Base-by-base conservation (phyloP, 345 rosid species). In the Boechera divaricarpa region DNA sequence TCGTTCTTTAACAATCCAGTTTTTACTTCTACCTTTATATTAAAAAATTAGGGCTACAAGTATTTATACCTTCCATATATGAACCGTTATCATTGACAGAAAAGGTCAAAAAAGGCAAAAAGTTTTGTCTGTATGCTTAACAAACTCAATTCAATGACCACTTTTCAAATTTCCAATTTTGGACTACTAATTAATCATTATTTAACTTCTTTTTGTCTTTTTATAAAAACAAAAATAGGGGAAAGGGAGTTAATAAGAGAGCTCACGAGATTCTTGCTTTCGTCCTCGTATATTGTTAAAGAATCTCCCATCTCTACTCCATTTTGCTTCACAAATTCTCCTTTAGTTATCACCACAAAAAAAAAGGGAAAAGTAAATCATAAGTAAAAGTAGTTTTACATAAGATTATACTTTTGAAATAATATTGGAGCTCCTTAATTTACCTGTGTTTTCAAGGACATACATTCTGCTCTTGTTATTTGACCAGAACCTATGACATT, bases 391-490 rank as follows among this genome's bases (percentile, higher is more conserved):
- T 9, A 36, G 1, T 41, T 62, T 10, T 31, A 16, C 35, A 59
- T 29, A 26, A 54, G 28, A 15, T 10, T 52, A 21, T 68, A 45
- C 26, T 5, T 55, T 36, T 70, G 9, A 9, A 41, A 57, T 26
- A 29, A 41, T 35, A 32, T 24, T 13, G 5, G 51, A 59, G 38
- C 10, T 59, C 47, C 29, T 60, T 51, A 68, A 60, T 72, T 51
- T 64, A 90, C 98, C 92, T 78, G 97, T 84, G 74, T 90, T 86
- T 76, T 92, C 95, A 11, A 92, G 86, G 71, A 94, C 86, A 76
- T 92, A 94, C 97, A 94, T 94, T 56, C 97, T 85, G 75, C 98
- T 94, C 49, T 84, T 88, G 76, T 89, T 90, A 66, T 89, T 94
- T 41, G 79, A 54, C 98, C 98, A 94, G 77, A 66, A 94, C 87